Conservation (phyloP, 192 early-diverging fungal genomes). For the Backusella macrospora region DNA sequence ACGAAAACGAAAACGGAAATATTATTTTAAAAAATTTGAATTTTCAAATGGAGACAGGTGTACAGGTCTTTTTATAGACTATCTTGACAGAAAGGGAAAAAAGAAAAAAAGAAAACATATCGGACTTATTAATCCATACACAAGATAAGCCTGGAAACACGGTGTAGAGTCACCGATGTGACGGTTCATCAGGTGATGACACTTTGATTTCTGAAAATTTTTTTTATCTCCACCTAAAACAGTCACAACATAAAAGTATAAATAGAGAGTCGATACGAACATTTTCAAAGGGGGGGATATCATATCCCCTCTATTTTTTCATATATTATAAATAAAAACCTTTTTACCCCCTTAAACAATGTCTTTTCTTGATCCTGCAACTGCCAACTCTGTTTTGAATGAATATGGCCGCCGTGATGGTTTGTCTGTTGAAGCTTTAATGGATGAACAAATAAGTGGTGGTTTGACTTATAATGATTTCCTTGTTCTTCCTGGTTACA, state of each 20-base stretch:
- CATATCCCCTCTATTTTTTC: slow-evolving; percentile 14
- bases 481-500: slow-evolving; percentile 92
- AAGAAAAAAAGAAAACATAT: not conserved
- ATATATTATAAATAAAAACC: slow-evolving; percentile 13
- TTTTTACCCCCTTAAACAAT: not conserved
- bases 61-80: not conserved
- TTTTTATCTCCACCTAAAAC: not conserved
- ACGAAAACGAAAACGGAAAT: too few relatives aligned
- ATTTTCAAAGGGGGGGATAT: slow-evolving; percentile 7
- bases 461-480: slow-evolving; percentile 99
- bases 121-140: not conserved
- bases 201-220: not conserved
- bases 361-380: slow-evolving; percentile 10
- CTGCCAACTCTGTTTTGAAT: slow-evolving; percentile 10
- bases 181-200: slow-evolving; percentile 4
- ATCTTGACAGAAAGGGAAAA: not conserved
- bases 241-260: not conserved
- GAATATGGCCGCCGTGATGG: slow-evolving; percentile 68
- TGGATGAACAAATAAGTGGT: slow-evolving; percentile 78
- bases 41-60: not conserved
- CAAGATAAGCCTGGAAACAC: not conserved
- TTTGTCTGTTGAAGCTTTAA: slow-evolving; percentile 79
- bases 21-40: too few relatives aligned
- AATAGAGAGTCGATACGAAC: slow-evolving; percentile 2
- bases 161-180: not conserved